A percentile compares a stretch with the other conserved stretches of the same genome.
Evolutionary conservation across 257 asterid species (phyloP).

Genomic region (Knoxia roxburghii): DNA sequence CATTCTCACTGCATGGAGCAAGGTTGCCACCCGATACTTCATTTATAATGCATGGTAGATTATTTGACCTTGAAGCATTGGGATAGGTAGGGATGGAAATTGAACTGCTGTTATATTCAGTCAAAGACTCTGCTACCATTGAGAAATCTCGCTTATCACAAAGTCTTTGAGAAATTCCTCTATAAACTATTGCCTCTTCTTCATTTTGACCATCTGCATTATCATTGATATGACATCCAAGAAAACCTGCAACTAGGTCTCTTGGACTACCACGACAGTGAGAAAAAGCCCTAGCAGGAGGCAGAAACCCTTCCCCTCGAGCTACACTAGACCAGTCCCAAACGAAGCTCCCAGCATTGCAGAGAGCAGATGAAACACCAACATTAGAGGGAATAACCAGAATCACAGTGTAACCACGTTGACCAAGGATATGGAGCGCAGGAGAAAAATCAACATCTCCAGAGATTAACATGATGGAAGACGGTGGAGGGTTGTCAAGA

Average conservation of each 20-base stretch:
- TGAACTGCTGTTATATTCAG: conserved; percentile 39
- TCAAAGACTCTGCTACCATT: conserved; percentile 44
- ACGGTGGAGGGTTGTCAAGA: conserved; percentile 88
- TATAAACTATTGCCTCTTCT: conserved; percentile 73
- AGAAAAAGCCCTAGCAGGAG: conserved; percentile 40
- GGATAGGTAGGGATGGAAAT: conserved; percentile 32
- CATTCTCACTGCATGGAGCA: conserved; percentile 29
- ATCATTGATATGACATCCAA: conserved; percentile 38
- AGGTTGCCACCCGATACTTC: conserved; percentile 35
- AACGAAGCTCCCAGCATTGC: conserved; percentile 79
- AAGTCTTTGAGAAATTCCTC: conserved; percentile 42
- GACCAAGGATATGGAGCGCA: conserved; percentile 92
- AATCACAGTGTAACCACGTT: conserved; percentile 82
- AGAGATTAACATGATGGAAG: conserved; percentile 81
- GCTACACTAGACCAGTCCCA: conserved; percentile 93
- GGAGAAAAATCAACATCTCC: conserved; percentile 98
- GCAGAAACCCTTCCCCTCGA: conserved; percentile 83
- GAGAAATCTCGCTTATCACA: conserved; percentile 38
- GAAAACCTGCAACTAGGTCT: conserved; percentile 32
- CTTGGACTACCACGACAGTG: conserved; percentile 33
- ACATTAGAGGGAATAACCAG: conserved; percentile 70
- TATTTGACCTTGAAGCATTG: conserved; percentile 30
- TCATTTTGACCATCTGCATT: conserved; percentile 46
- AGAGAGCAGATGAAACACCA: conserved; percentile 74
- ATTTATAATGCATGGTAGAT: conserved; percentile 36